Evolutionary conservation across 306 rosid genomes (phyloP), one percentile per base, ranked within the genome.

Genomic region (Acmispon strigosus): DNA sequence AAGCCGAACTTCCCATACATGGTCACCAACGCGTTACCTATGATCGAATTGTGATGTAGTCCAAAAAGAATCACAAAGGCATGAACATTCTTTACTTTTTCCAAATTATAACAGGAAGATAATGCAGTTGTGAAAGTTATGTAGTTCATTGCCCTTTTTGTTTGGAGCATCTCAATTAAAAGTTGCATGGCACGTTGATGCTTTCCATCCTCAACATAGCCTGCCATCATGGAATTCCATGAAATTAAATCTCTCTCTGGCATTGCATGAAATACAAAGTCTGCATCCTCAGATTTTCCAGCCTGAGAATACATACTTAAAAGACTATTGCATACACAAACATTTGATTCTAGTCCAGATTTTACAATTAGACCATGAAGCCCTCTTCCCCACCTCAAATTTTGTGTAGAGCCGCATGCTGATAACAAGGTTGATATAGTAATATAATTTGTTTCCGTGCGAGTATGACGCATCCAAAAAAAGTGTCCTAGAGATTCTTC

Each of bases 201-300:
- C 52, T 77, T 83, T 42, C 72, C 92, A 77, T 88, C 86, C 75
- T 82, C 88, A 69, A 82, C 92, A 83, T 81, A 81, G 85, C 89
- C 59, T 58, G 89, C 87, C 82, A 93, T 73, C 92, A 93, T 84
- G 78, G 98, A 88, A 76, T 93, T 93, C 98, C 98, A 93, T 3
- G 97, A 85, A 72, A 90, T 88, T 73, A 86, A 70, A 86, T 90
- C 97, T 82, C 62, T 93, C 62, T 84, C 84, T n/a, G 81, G 78
- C 96, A 90, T 93, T 81, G 75, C 80, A 53, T 42, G 69, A 76
- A 93, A 93, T 68, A 87, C 78, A 67, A 55, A 64, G 82, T 86
- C 92, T 15, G 94, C 92, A 78, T 85, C 90, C 73, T 65, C 68
- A 8, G 70, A 65, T 42, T 82, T 80, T 65, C 97, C 94, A 39